phyloP scores from a whole-genome alignment of 139 green algal genomes.

The Chlorella sorokiniana region DNA sequence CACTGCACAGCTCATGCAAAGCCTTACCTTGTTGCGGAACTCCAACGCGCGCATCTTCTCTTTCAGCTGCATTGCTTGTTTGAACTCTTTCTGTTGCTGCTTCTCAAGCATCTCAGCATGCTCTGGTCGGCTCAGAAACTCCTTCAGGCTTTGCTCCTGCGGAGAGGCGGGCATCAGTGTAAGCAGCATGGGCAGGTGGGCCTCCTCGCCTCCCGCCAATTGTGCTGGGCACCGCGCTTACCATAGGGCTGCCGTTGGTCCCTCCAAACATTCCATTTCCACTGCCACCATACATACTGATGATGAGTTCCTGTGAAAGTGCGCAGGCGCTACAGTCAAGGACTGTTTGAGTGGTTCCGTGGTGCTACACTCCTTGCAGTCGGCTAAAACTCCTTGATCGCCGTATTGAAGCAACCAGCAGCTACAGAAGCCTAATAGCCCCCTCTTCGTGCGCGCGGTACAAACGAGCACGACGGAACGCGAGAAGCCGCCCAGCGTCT shows the following conservation, averaged over 20 bases:
- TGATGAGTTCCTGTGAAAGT: too few relatives aligned
- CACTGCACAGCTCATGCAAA: not conserved
- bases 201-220: not conserved
- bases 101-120: slow-evolving; percentile 60
- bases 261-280: not conserved
- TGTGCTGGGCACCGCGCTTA: not conserved
- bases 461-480: not conserved
- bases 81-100: slow-evolving; percentile 63
- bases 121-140: slow-evolving; percentile 63
- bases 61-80: slow-evolving; percentile 46
- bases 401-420: too few relatives aligned
- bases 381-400: too few relatives aligned
- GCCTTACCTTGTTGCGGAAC: slow-evolving; percentile 55
- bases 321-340: too few relatives aligned
- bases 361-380: too few relatives aligned
- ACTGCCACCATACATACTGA: slow-evolving; percentile 27
- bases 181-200: not conserved
- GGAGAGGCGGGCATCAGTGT: too few relatives aligned
- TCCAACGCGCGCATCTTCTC: slow-evolving; percentile 45
- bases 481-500: not conserved
- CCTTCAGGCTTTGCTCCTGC: slow-evolving; percentile 66
- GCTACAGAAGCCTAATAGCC: too few relatives aligned
- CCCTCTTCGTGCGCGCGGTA: too few relatives aligned
- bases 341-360: too few relatives aligned
- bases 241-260: slow-evolving; percentile 23